Conservation (phyloP, 305 asterid genomes). For the Withania somnifera region DNA sequence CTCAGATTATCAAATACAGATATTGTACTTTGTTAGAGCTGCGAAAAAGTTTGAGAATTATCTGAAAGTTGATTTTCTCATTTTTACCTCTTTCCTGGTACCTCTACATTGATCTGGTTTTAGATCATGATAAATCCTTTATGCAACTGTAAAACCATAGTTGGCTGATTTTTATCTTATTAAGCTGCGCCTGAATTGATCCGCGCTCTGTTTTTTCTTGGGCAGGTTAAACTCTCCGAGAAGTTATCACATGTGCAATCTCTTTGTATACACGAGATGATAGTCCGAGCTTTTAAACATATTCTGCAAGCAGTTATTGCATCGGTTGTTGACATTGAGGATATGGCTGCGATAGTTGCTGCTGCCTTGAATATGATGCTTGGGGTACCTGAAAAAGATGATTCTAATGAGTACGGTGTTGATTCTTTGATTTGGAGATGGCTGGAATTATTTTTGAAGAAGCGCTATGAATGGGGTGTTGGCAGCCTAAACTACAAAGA, state of each 20-base stretch:
- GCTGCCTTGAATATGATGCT: conserved; percentile 83
- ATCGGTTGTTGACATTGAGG: conserved; percentile 53
- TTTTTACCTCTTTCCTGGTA: not conserved
- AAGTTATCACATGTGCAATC: conserved; percentile 93
- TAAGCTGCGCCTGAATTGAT: not conserved
- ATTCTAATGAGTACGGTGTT: conserved; percentile 34
- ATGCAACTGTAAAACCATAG: not conserved
- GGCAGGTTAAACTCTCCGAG: conserved; percentile 94
- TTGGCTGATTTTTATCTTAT: not conserved
- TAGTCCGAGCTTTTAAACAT: conserved; percentile 91
- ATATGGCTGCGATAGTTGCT: conserved; percentile 68
- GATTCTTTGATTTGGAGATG: conserved; percentile 79
- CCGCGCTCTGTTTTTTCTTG: conserved; percentile 12
- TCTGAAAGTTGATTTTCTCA: not conserved
- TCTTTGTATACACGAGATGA: conserved; percentile 95
- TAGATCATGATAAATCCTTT: not conserved
- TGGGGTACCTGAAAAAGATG: conserved; percentile 63
- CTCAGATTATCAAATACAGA: not conserved
- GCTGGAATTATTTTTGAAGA: conserved; percentile 76
- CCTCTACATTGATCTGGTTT: not conserved
- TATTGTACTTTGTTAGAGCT: not conserved
- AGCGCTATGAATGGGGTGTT: conserved; percentile 81
- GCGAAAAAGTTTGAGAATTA: not conserved
- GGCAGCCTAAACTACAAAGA: conserved; percentile 57
- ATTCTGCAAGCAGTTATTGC: conserved; percentile 83